These are phyloP conservation scores for Ophiostoma himal-ulmi DNA, from an alignment of 2,329 filamentous ascomycete species.

Conservation along the genomic window DNA sequence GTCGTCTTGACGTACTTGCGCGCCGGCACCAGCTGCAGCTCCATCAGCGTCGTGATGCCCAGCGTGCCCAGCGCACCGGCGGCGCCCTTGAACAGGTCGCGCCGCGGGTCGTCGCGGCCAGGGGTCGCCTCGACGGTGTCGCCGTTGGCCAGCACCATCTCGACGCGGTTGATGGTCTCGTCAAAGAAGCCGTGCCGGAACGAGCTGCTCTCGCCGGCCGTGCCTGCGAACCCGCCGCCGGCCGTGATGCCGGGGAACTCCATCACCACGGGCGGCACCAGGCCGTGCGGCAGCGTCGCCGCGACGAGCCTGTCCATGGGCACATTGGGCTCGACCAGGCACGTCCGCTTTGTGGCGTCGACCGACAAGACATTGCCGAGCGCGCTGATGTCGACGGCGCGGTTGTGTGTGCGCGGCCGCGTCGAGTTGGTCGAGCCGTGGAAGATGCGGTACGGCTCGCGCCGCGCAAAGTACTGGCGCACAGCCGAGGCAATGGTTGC, in stretches of 20 bases:
- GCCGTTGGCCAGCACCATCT: conserved; percentile 65
- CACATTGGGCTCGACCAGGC: conserved; percentile 69
- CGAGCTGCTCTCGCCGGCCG: conserved; percentile 62
- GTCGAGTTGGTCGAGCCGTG: conserved; percentile 76
- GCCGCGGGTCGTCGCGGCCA: conserved; percentile 33
- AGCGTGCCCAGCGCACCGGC: conserved; percentile 63
- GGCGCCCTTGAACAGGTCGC: conserved; percentile 60
- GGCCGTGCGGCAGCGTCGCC: conserved; percentile 56
- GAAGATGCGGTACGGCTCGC: conserved; percentile 63
- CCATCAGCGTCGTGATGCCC: conserved; percentile 61
- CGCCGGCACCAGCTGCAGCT: conserved; percentile 57
- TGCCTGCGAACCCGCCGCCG: conserved; percentile 65
- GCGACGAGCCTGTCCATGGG: conserved; percentile 67
- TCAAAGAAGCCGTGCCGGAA: conserved; percentile 70
- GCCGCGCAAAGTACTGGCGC: conserved; percentile 43
- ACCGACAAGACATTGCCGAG: conserved; percentile 60
- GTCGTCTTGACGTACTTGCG: conserved; percentile 56
- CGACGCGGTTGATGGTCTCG: conserved; percentile 55
- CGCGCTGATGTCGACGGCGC: conserved; percentile 53
- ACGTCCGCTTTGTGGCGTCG: conserved; percentile 49
- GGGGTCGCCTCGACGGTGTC: conserved; percentile 48
- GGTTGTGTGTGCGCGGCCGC: conserved; percentile 42
- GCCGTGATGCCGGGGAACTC: conserved; percentile 72
- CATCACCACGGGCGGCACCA: conserved; percentile 68
- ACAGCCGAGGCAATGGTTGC: conserved; percentile 44